phyloP scores from a whole-genome alignment of 2,329 filamentous ascomycete species.

The Sordariomycetes sp. region DNA sequence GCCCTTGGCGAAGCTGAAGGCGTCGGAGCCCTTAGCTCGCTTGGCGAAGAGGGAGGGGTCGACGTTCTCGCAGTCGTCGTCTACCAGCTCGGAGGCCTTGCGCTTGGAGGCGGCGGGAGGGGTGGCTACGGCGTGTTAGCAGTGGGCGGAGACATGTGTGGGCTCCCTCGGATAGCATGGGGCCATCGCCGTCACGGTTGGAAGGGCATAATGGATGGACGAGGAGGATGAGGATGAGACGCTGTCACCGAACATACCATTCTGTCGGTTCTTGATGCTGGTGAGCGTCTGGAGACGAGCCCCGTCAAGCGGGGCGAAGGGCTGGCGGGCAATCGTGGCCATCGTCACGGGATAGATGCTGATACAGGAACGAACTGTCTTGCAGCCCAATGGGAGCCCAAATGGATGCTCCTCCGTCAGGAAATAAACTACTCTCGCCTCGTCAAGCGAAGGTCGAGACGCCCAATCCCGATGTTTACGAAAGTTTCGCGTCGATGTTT shows the following conservation, averaged over 20 bases:
- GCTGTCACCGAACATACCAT: conserved; percentile 33
- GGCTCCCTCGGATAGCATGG: neutral
- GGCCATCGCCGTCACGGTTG: neutral
- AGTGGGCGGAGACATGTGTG: neutral
- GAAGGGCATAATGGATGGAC: neutral
- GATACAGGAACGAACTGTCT: neutral
- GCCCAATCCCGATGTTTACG: neutral
- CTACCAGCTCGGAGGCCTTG: conserved; percentile 40
- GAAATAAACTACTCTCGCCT: neutral
- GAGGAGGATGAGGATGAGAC: neutral
- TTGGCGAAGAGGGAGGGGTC: conserved; percentile 48
- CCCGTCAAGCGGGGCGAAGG: conserved; percentile 63
- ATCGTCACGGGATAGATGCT: conserved; percentile 20
- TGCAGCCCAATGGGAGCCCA: neutral
- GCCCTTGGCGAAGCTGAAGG: conserved; percentile 1
- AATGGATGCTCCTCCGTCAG: neutral
- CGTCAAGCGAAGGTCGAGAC: neutral
- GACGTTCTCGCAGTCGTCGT: conserved; percentile 48
- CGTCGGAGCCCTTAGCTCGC: conserved; percentile 41
- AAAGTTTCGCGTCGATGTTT: neutral
- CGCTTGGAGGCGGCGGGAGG: conserved; percentile 36
- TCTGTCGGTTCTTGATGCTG: conserved; percentile 69
- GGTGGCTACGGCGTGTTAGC: conserved; percentile 13
- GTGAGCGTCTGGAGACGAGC: conserved; percentile 61
- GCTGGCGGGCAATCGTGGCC: conserved; percentile 53